These are phyloP conservation scores for Candida ipomoeae DNA, from an alignment of 805 yeast species.

Conservation along the genomic window DNA sequence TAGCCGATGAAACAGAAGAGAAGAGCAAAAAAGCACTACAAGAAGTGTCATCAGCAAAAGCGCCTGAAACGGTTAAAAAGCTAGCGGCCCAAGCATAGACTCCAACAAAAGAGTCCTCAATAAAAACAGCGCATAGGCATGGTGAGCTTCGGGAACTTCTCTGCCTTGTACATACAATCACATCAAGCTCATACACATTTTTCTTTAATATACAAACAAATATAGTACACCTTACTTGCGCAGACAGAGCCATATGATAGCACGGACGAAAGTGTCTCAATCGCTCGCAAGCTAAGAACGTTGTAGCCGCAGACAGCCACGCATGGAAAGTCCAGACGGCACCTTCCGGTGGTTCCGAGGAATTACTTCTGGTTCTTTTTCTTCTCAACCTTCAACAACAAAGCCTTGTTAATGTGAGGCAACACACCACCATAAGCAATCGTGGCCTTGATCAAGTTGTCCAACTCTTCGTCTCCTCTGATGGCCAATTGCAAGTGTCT, in stretches of 20 bases:
- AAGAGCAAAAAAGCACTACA: background rate
- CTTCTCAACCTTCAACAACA: conserved; percentile 30
- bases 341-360: background rate
- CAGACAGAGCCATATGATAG: background rate
- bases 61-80: background rate
- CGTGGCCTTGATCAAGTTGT: conserved; percentile 31
- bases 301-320: conserved; percentile 1
- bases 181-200: conserved; percentile 1
- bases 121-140: background rate
- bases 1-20: conserved; percentile 1
- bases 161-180: background rate
- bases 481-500: conserved; percentile 32
- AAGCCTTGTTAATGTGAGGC: conserved; percentile 32
- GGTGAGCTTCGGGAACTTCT: background rate
- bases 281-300: conserved; percentile 2
- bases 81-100: background rate
- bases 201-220: conserved; percentile 16
- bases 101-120: background rate
- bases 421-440: conserved; percentile 33
- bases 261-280: background rate
- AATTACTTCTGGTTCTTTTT: conserved; percentile 22
- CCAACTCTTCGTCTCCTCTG: conserved; percentile 31
- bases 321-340: background rate
- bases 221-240: conserved; percentile 14
- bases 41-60: background rate